Percentiles rank a stretch among this genome's conserved stretches.
These are phyloP conservation scores for Exophiala alcalophila DNA, from an alignment of 2,329 filamentous ascomycete genomes.

Conservation along the genomic window DNA sequence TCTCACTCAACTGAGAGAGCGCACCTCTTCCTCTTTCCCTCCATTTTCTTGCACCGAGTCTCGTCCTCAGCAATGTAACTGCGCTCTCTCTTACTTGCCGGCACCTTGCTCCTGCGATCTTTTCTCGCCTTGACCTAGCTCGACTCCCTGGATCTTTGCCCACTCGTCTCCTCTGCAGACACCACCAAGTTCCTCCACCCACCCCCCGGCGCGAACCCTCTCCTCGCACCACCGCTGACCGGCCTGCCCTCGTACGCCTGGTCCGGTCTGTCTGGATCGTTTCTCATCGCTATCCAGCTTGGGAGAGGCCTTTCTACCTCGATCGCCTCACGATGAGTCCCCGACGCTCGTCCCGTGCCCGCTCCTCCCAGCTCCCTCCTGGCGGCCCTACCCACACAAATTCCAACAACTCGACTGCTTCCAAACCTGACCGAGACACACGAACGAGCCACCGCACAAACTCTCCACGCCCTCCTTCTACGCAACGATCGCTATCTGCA, in stretches of 20 bases:
- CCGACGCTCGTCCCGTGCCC: slow-evolving; percentile 88
- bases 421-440: slow-evolving; percentile 73
- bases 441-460: slow-evolving; percentile 68
- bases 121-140: slow-evolving; percentile 1
- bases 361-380: slow-evolving; percentile 66
- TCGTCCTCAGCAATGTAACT: slow-evolving; percentile 14
- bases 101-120: slow-evolving; percentile 2
- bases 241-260: not conserved
- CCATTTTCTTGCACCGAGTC: not conserved
- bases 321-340: slow-evolving; percentile 55
- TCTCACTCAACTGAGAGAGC: slow-evolving; percentile 3
- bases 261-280: not conserved
- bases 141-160: slow-evolving; percentile 4
- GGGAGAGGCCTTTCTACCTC: not conserved
- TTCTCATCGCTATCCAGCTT: not conserved
- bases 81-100: slow-evolving; percentile 15
- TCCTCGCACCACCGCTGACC: slow-evolving; percentile 6
- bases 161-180: slow-evolving; percentile 4
- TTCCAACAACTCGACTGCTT: slow-evolving; percentile 55
- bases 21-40: slow-evolving; percentile 7
- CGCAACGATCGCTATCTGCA: slow-evolving; percentile 50
- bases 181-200: slow-evolving; percentile 14
- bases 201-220: slow-evolving; percentile 10
- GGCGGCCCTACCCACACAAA: slow-evolving; percentile 74
- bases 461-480: slow-evolving; percentile 72